Percentiles rank a stretch among this genome's conserved stretches.
phyloP scores from a whole-genome alignment of 2,329 filamentous ascomycete species.

The Knufia petricola region DNA sequence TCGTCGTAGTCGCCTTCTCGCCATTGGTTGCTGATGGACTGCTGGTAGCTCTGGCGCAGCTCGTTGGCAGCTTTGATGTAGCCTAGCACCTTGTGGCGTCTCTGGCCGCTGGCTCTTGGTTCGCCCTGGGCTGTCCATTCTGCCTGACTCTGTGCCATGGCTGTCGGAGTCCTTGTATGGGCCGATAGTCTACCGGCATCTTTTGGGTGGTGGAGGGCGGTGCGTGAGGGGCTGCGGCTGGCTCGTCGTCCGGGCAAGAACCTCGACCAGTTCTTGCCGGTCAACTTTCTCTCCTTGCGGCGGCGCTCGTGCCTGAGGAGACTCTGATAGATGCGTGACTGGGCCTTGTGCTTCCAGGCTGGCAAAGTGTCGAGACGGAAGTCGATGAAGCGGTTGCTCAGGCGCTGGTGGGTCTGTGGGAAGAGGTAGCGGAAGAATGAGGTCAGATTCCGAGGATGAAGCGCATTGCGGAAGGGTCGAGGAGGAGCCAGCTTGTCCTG shows the following conservation, averaged over 20 bases:
- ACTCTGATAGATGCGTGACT: conserved; percentile 67
- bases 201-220: conserved; percentile 6
- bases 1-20: conserved; percentile 37
- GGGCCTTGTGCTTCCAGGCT: conserved; percentile 57
- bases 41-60: conserved; percentile 56
- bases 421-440: conserved; percentile 57
- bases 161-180: conserved; percentile 1
- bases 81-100: conserved; percentile 67
- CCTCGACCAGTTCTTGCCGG: conserved; percentile 31
- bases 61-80: conserved; percentile 65
- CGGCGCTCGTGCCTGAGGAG: conserved; percentile 56
- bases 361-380: conserved; percentile 70
- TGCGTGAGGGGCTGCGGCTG: conserved; percentile 9
- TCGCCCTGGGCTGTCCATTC: conserved; percentile 15
- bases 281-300: conserved; percentile 41
- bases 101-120: conserved; percentile 53
- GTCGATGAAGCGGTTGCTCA: conserved; percentile 51
- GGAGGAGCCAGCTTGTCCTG: conserved; percentile 8
- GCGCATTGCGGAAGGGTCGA: not conserved
- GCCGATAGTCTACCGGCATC: conserved; percentile 12
- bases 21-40: conserved; percentile 41
- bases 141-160: conserved; percentile 16
- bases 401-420: conserved; percentile 53
- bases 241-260: conserved; percentile 33
- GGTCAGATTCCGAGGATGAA: conserved; percentile 21